Evolutionary conservation across 768 basidiomycete species (phyloP).

Genomic region (Suillus fuscotomentosus): DNA sequence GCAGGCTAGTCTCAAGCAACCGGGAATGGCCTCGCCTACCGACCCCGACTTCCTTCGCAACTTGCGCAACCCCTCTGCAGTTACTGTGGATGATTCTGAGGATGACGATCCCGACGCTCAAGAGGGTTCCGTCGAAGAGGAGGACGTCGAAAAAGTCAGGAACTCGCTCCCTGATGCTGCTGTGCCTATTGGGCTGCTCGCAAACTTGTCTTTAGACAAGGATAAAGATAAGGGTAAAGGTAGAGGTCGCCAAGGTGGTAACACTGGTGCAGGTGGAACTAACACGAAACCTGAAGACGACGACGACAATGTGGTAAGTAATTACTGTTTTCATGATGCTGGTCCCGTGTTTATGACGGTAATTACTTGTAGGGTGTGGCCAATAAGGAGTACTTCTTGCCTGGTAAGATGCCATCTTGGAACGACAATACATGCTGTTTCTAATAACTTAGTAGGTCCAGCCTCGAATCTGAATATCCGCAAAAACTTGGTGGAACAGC

Average conservation of each 20-base stretch:
- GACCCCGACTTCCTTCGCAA: slow-evolving; percentile 28
- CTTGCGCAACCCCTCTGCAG: slow-evolving; percentile 35
- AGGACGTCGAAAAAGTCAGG: slow-evolving; percentile 45
- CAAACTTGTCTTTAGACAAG: slow-evolving; percentile 65
- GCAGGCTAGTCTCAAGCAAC: slow-evolving; percentile 55
- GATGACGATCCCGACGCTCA: slow-evolving; percentile 32
- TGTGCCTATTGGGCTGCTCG: slow-evolving; percentile 75
- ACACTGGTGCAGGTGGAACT: slow-evolving; percentile 7
- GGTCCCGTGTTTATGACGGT: slow-evolving; percentile 7
- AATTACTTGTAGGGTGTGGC: slow-evolving; percentile 62
- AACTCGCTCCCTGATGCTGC: slow-evolving; percentile 63
- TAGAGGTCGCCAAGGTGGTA: slow-evolving; percentile 30
- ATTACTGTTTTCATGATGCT: slow-evolving; percentile 3
- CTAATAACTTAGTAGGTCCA: slow-evolving; percentile 44
- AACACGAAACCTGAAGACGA: slow-evolving; percentile 41
- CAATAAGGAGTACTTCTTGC: slow-evolving; percentile 77
- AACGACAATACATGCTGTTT: not conserved
- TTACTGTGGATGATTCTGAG: slow-evolving; percentile 37
- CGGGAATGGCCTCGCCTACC: slow-evolving; percentile 37
- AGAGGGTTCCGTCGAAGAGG: slow-evolving; percentile 31
- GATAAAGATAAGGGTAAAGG: slow-evolving; percentile 42
- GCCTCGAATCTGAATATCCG: slow-evolving; percentile 70
- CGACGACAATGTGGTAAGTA: slow-evolving; percentile 62
- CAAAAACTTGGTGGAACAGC: slow-evolving; percentile 70
- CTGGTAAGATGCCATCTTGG: slow-evolving; percentile 44